Percentiles rank a stretch among this genome's conserved stretches.
phyloP scores from a whole-genome alignment of 2,329 filamentous ascomycete genomes.

The Cercospora sp. region DNA sequence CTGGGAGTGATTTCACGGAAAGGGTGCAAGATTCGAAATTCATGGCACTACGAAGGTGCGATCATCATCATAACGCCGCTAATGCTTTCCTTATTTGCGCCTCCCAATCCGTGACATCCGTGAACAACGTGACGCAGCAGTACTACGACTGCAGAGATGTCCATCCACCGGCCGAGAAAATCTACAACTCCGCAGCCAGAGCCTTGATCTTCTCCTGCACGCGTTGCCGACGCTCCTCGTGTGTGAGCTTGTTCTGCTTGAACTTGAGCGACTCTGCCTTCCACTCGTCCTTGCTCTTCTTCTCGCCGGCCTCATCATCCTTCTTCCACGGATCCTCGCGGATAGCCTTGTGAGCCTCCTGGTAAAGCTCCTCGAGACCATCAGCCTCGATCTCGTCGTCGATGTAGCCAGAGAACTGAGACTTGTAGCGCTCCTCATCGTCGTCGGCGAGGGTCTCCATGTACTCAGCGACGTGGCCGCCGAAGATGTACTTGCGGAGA shows the following conservation, averaged over 20 bases:
- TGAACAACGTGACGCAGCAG: background rate
- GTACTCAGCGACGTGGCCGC: constrained; percentile 98
- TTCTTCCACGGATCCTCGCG: constrained; percentile 98
- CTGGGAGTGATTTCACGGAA: constrained; percentile 13
- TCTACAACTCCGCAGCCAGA: constrained; percentile 55
- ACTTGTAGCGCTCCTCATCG: constrained; percentile 99
- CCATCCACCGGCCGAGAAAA: constrained; percentile 1
- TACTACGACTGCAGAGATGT: background rate
- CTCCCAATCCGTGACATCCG: constrained; percentile 16
- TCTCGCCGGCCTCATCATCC: constrained; percentile 68
- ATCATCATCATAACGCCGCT: constrained; percentile 15
- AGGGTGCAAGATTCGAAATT: constrained; percentile 20
- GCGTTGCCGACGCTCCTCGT: constrained; percentile 77
- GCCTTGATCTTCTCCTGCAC: constrained; percentile 90
- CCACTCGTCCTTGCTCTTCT: constrained; percentile 92
- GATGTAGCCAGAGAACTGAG: constrained; percentile 96
- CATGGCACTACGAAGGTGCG: constrained; percentile 13
- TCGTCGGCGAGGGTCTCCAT: constrained; percentile 99
- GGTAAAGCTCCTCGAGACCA: constrained; percentile 93
- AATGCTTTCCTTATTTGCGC: constrained; percentile 14
- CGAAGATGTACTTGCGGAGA: constrained; percentile 99
- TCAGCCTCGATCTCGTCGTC: constrained; percentile 96
- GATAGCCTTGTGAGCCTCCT: constrained; percentile 93
- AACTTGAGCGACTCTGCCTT: constrained; percentile 81
- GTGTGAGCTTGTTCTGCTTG: constrained; percentile 73